Percentiles rank a stretch among this genome's conserved stretches.
Evolutionary conservation across 2,329 filamentous ascomycete genomes (phyloP).

Genomic region (Trichoderma atrobrunneum): DNA sequence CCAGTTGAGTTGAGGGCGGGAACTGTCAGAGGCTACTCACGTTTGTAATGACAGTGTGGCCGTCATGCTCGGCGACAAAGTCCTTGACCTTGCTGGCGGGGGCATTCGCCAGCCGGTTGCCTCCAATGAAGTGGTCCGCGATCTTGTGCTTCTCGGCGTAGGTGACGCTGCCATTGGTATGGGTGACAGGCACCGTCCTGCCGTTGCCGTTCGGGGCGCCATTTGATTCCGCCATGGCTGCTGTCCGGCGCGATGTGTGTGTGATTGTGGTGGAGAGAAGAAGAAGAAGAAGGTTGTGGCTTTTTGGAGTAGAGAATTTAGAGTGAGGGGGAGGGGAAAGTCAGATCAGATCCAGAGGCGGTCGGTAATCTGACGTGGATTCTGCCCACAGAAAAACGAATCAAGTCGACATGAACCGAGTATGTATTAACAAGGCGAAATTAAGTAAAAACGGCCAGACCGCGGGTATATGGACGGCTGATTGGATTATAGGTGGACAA

Average conservation of each 20-base stretch:
- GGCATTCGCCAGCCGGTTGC: constrained; percentile 81
- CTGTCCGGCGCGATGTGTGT: constrained; percentile 6
- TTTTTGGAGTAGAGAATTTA: not conserved
- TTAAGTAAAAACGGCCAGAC: not conserved
- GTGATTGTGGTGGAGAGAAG: not conserved
- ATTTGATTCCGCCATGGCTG: constrained; percentile 48
- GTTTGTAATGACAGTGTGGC: constrained; percentile 97
- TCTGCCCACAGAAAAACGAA: not conserved
- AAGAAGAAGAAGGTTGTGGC: not conserved
- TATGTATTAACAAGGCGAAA: not conserved
- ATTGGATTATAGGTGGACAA: not conserved
- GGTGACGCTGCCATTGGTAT: constrained; percentile 59
- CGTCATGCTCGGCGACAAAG: constrained; percentile 84
- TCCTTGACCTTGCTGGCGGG: constrained; percentile 88
- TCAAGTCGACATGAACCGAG: constrained; percentile 5
- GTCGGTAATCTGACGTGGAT: constrained; percentile 1
- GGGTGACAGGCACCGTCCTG: constrained; percentile 51
- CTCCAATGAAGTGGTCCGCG: constrained; percentile 93
- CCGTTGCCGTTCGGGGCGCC: constrained; percentile 41
- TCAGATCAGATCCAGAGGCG: not conserved
- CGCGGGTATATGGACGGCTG: not conserved
- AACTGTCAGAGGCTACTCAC: constrained; percentile 61
- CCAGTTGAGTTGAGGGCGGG: too few relatives aligned
- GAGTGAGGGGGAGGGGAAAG: not conserved
- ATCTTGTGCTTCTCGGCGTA: constrained; percentile 80